Evolutionary conservation across 2,329 filamentous ascomycete genomes (phyloP).

Genomic region (Trichoderma atroviride): DNA sequence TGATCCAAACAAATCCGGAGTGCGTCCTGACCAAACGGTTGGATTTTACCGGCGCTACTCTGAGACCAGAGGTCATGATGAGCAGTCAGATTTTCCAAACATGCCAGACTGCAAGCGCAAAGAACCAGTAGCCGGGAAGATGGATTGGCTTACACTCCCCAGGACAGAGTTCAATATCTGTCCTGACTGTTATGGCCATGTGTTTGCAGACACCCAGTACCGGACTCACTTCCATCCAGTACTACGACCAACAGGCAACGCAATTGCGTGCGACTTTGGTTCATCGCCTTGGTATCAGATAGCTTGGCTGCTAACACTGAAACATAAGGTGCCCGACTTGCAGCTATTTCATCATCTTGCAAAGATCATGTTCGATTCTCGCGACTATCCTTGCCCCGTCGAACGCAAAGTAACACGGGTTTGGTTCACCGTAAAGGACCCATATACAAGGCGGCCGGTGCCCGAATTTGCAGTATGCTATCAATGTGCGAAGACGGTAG

Average conservation of each 20-base stretch:
- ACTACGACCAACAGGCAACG: conserved; percentile 58
- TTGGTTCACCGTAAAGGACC: conserved; percentile 78
- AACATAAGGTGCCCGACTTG: conserved; percentile 67
- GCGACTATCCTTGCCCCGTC: conserved; percentile 60
- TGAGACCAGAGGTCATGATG: conserved; percentile 42
- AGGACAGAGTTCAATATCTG: conserved; percentile 78
- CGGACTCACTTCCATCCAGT: conserved; percentile 63
- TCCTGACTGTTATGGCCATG: conserved; percentile 72
- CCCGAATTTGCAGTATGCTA: conserved; percentile 75
- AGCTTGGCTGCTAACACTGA: conserved; percentile 78
- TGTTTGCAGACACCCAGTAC: conserved; percentile 71
- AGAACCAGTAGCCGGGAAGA: conserved; percentile 61
- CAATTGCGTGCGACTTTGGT: conserved; percentile 77
- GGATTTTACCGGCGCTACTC: conserved; percentile 57
- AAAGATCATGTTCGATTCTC: conserved; percentile 55
- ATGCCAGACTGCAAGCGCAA: conserved; percentile 72
- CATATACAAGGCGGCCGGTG: conserved; percentile 63
- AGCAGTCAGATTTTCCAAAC: conserved; percentile 32
- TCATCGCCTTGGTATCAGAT: conserved; percentile 78
- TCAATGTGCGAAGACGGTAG: conserved; percentile 71
- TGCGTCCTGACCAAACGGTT: conserved; percentile 44
- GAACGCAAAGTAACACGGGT: conserved; percentile 57
- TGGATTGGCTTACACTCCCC: conserved; percentile 81
- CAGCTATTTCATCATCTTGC: conserved; percentile 71
- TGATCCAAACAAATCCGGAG: conserved; percentile 43